phyloP scores from a whole-genome alignment of 495 filamentous ascomycete genomes.

The Penicillium soppii region DNA sequence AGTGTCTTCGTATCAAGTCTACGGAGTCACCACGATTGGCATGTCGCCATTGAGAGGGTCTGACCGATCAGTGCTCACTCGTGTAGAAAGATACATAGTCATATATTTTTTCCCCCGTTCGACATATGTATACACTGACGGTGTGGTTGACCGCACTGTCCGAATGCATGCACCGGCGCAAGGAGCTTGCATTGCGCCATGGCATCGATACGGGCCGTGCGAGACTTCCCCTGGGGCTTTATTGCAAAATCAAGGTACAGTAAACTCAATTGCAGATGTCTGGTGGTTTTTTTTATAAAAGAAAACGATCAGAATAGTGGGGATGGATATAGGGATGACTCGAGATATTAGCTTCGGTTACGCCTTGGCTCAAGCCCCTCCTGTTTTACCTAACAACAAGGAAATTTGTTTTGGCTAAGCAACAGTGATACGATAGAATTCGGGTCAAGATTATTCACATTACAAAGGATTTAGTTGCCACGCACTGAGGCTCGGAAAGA shows the following conservation, averaged over 20 bases:
- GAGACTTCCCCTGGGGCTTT: neutral
- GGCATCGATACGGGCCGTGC: neutral
- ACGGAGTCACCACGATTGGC: neutral
- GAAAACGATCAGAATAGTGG: too few relatives aligned
- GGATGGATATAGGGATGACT: too few relatives aligned
- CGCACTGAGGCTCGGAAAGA: neutral
- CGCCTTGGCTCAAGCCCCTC: conserved; percentile 1
- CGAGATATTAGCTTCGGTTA: neutral
- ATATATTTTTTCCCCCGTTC: too few relatives aligned
- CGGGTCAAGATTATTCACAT: too few relatives aligned
- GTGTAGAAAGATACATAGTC: too few relatives aligned
- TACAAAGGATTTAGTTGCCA: too few relatives aligned
- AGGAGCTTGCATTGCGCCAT: neutral
- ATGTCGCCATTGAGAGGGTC: neutral
- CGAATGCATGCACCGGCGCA: neutral
- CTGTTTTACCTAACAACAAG: too few relatives aligned
- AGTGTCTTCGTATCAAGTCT: neutral
- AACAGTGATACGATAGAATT: too few relatives aligned
- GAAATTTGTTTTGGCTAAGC: too few relatives aligned
- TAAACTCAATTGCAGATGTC: conserved; percentile 1
- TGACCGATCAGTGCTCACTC: too few relatives aligned
- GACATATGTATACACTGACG: too few relatives aligned
- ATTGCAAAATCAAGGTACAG: conserved; percentile 1
- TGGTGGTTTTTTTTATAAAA: too few relatives aligned
- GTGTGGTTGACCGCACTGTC: neutral